phyloP scores from a whole-genome alignment of 2,329 filamentous ascomycete genomes.

The Pyrenochaeta sp. region DNA sequence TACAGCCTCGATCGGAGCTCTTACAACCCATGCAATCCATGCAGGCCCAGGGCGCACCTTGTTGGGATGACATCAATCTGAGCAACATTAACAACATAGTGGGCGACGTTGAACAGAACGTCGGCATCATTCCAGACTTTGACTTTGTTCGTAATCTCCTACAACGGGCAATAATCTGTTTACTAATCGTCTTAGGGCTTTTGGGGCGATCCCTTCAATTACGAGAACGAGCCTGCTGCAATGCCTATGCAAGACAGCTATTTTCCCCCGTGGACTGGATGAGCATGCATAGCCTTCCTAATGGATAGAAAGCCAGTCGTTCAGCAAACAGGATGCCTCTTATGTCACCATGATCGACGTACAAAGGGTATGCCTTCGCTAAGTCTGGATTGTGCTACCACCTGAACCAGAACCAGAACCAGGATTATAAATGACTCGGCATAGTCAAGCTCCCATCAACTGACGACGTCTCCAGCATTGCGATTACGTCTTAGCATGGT shows the following conservation, averaged over 20 bases:
- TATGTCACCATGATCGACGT: not conserved
- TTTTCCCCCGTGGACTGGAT: slow-evolving; percentile 29
- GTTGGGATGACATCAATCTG: slow-evolving; percentile 47
- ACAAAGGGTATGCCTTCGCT: not conserved
- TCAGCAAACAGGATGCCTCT: not conserved
- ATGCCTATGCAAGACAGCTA: slow-evolving; percentile 30
- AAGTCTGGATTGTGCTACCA: not conserved
- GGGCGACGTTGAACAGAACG: slow-evolving; percentile 31
- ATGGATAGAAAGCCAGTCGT: not conserved
- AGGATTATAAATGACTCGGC: not conserved
- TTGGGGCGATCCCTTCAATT: slow-evolving; percentile 50
- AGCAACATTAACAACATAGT: slow-evolving; percentile 46
- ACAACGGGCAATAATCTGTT: not conserved
- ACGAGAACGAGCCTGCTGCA: slow-evolving; percentile 37
- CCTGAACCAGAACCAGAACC: not conserved
- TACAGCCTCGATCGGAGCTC: slow-evolving; percentile 10
- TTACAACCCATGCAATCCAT: slow-evolving; percentile 22
- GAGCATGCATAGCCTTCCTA: not conserved
- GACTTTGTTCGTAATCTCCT: slow-evolving; percentile 43
- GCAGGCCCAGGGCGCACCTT: slow-evolving; percentile 23
- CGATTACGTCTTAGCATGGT: not conserved
- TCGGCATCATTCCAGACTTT: slow-evolving; percentile 45
- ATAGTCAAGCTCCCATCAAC: not conserved
- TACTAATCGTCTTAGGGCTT: slow-evolving; percentile 39
- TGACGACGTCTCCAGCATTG: not conserved